Evolutionary conservation across 768 basidiomycete species (phyloP), one percentile per base, ranked within the genome.

Genomic region (Boletus sensibilis): DNA sequence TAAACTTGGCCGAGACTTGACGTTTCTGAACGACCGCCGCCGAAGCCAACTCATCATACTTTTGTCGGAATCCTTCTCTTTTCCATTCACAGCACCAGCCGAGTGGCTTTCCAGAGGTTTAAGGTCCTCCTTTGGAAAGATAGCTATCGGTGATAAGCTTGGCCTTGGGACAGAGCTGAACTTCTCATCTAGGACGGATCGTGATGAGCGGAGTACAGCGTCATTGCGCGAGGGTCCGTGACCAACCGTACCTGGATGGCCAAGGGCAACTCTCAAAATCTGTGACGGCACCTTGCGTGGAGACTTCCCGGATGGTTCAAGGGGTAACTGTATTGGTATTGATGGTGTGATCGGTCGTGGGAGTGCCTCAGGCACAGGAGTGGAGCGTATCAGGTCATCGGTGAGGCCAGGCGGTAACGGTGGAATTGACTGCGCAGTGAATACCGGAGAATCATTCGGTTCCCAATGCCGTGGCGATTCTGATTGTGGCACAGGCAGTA

Each of bases 11-110:
- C 68, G 72, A 39, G 59, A 33, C 53, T 59, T 70, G 48, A 40
- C 40, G 4, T 37, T 60, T 40, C 48, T 73, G 50, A 64, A 39
- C 12, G 70, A 66, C 42, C 59, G 62, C 45, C 65, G 55, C 46
- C 68, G 74, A 43, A 73, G 58, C 74, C 74, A 72, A 8, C 58
- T 39, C 55, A 64, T 64, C 55, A 63, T 38, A 60, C 79, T 79
- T 53, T 75, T 75, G 41, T 75, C 78, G 62, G 75, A 61, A 61
- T 79, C 76, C 76, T 64, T 75, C 51, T 66, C 70, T 51, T 64
- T 68, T 33, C 52, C 66, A 57, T 53, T 58, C 38, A 55, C 46
- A 44, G 74, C 64, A 59, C 72, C 65, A 59, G 70, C 62, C 34
- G 69, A 63, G 59, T 76, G 59, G 34, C 63, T 58, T 0, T 71